Evolutionary conservation across 305 asterid genomes (phyloP).

Genomic region (Petunia hybrid): DNA sequence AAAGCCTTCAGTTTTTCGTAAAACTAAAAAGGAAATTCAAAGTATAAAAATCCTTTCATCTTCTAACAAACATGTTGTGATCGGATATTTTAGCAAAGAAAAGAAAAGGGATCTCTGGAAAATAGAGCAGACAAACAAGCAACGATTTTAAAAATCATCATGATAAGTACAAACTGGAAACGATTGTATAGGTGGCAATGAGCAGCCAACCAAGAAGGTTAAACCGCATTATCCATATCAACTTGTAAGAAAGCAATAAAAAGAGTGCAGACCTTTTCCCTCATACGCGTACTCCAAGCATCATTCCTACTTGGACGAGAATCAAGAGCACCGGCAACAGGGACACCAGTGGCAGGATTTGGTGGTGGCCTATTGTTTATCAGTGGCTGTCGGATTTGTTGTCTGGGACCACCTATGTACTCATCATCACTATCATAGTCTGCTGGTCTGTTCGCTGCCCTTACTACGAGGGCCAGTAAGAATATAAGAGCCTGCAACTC

Average conservation of each 20-base stretch:
- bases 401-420: slow-evolving; percentile 80
- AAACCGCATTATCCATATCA: background rate
- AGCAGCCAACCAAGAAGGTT: slow-evolving; percentile 13
- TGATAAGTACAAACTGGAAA: background rate
- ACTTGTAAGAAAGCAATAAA: slow-evolving; percentile 24
- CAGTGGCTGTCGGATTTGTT: slow-evolving; percentile 89
- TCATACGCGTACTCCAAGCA: slow-evolving; percentile 99
- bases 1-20: background rate
- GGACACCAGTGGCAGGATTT: slow-evolving; percentile 73
- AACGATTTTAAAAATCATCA: background rate
- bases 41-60: background rate
- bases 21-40: background rate
- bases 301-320: slow-evolving; percentile 91
- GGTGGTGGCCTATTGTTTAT: slow-evolving; percentile 58
- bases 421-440: slow-evolving; percentile 98
- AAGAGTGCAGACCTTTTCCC: slow-evolving; percentile 78
- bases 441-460: slow-evolving; percentile 89
- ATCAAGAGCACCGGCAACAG: slow-evolving; percentile 76
- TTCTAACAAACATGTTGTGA: background rate
- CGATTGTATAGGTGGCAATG: background rate
- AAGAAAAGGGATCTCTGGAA: background rate
- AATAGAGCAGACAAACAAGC: background rate
- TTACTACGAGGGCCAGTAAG: slow-evolving; percentile 84
- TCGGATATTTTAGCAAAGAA: background rate
- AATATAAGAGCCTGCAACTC: slow-evolving; percentile 84